Percentiles rank a stretch among this genome's conserved stretches.
Conservation (phyloP, 441 rosid species). For the Aquilaria agallochum region DNA sequence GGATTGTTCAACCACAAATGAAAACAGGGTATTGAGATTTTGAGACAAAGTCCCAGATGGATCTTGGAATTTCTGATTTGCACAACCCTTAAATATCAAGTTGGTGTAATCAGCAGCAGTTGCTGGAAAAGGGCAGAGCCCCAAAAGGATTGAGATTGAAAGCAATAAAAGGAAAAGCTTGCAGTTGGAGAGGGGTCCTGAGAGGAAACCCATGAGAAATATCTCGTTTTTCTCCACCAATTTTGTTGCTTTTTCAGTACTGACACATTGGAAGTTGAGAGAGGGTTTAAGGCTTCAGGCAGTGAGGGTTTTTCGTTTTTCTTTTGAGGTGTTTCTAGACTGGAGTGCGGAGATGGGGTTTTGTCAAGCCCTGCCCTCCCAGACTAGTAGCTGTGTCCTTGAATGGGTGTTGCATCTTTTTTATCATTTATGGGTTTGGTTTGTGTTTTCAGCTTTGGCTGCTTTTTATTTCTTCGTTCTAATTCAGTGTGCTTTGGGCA, state of each 20-base stretch:
- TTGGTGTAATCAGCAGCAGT: constrained; percentile 37
- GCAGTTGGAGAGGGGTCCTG: neutral
- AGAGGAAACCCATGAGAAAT: constrained; percentile 24
- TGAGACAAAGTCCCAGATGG: constrained; percentile 45
- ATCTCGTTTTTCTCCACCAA: neutral
- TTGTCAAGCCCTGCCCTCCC: neutral
- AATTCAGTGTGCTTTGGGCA: constrained; percentile 10
- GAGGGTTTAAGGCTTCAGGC: neutral
- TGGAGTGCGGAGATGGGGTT: constrained; percentile 13
- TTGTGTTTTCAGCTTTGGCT: constrained; percentile 2
- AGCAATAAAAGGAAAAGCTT: constrained; percentile 9
- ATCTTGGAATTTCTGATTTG: constrained; percentile 55
- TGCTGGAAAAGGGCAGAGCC: neutral
- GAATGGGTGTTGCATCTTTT: constrained; percentile 6
- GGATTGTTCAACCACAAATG: constrained; percentile 59
- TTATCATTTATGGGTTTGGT: constrained; percentile 11
- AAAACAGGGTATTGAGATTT: constrained; percentile 52
- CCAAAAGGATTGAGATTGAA: constrained; percentile 16
- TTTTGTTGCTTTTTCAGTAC: neutral
- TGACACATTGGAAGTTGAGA: constrained; percentile 13
- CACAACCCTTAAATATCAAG: constrained; percentile 74
- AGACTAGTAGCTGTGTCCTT: constrained; percentile 5
- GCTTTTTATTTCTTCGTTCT: constrained; percentile 9
- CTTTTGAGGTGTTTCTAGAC: neutral
- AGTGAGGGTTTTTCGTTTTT: no score